phyloP scores from a whole-genome alignment of 2,329 filamentous ascomycete species.

The Colletotrichum camelliae region DNA sequence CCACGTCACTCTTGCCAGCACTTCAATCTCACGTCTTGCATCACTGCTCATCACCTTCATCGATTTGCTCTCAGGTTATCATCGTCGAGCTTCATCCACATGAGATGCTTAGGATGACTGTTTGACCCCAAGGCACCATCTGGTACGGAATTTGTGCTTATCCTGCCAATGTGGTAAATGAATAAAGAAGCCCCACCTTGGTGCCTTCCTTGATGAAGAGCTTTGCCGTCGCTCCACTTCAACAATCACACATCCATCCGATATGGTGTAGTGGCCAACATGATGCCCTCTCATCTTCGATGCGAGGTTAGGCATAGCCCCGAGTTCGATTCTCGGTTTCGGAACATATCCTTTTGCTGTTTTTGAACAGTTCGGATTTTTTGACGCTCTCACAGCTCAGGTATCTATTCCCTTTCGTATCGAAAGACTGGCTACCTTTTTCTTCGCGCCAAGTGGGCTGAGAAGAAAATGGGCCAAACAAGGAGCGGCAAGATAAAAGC shows the following conservation, averaged over 20 bases:
- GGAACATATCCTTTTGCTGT: background rate
- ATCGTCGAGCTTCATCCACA: background rate
- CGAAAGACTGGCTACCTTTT: background rate
- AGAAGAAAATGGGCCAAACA: too few species aligned
- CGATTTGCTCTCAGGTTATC: too few species aligned
- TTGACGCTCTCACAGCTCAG: background rate
- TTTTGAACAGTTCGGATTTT: background rate
- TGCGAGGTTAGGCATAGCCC: slow-evolving; percentile 5
- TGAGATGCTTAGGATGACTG: rapidly evolving
- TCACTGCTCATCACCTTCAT: background rate
- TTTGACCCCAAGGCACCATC: rapidly evolving
- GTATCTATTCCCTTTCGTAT: too few species aligned
- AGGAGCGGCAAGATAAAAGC: background rate
- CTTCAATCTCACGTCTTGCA: background rate
- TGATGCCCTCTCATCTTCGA: background rate
- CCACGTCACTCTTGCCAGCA: background rate
- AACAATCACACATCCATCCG: background rate
- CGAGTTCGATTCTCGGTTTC: slow-evolving; percentile 12
- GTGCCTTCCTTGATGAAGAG: background rate
- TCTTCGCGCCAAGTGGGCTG: too few species aligned
- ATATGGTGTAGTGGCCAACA: slow-evolving; percentile 10
- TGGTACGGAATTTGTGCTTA: background rate
- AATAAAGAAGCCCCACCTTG: background rate
- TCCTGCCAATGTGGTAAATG: background rate
- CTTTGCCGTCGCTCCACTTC: background rate